Percentiles rank a stretch among this genome's conserved stretches.
phyloP scores from a whole-genome alignment of 495 filamentous ascomycete species.

The Trichoderma erinaceum region DNA sequence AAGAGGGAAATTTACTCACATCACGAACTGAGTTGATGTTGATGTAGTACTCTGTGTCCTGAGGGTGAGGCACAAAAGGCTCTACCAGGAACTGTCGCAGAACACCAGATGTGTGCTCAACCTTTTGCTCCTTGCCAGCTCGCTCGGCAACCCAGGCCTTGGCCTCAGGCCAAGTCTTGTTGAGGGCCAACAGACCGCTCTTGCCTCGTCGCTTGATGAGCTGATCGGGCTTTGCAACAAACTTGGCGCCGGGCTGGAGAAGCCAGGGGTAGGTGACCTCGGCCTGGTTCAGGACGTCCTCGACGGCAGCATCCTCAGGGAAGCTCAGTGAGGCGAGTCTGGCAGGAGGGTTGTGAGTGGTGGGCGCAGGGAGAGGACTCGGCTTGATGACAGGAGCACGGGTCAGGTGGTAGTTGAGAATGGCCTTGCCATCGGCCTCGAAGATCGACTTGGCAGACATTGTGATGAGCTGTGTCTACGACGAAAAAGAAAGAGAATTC shows the following conservation, averaged over 20 bases:
- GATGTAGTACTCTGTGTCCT: constrained; percentile 96
- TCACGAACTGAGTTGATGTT: constrained; percentile 90
- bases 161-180: constrained; percentile 94
- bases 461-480: constrained; percentile 28
- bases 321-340: constrained; percentile 91
- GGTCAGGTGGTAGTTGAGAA: constrained; percentile 99
- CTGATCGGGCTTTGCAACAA: constrained; percentile 99
- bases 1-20: constrained; percentile 49
- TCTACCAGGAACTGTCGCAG: constrained; percentile 95
- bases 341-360: constrained; percentile 86
- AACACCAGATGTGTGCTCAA: constrained; percentile 84
- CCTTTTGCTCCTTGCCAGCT: constrained; percentile 83
- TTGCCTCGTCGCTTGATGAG: constrained; percentile 99
- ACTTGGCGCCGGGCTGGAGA: constrained; percentile 70
- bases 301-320: constrained; percentile 75
- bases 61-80: constrained; percentile 92
- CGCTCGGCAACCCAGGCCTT: constrained; percentile 87
- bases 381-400: constrained; percentile 97
- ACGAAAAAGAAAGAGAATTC: not conserved
- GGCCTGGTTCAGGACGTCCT: constrained; percentile 87
- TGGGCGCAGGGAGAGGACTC: constrained; percentile 75
- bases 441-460: constrained; percentile 98
- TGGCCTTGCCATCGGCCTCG: constrained; percentile 99
- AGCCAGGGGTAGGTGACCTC: constrained; percentile 96
- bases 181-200: constrained; percentile 91